Percentiles rank a stretch among this genome's conserved stretches.
phyloP scores from a whole-genome alignment of 768 basidiomycete genomes.

The Leccinum fibrillosum region DNA sequence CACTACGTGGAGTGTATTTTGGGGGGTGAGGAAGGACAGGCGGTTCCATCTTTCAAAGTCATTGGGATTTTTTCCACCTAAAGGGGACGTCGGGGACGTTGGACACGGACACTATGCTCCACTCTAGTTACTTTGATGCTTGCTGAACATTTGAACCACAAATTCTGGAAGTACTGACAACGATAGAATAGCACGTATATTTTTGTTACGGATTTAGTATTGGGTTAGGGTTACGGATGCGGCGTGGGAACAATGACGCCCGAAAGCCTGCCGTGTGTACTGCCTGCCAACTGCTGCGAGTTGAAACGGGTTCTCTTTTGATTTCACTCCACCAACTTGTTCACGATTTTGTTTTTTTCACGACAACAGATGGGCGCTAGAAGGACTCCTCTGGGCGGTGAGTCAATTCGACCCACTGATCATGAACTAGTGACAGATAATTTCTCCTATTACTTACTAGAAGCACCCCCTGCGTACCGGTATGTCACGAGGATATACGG shows the following conservation, averaged over 20 bases:
- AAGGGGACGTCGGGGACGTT: neutral
- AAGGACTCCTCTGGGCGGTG: slow-evolving; percentile 14
- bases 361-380: slow-evolving; percentile 12
- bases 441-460: neutral
- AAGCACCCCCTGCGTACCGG: slow-evolving; percentile 57
- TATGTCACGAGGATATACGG: slow-evolving; percentile 55
- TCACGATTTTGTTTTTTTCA: neutral
- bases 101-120: neutral
- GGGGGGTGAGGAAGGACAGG: slow-evolving; percentile 81
- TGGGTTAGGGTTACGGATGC: slow-evolving; percentile 4
- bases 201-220: neutral
- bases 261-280: neutral
- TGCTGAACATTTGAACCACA: neutral
- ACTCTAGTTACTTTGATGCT: neutral
- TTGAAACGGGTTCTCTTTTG: neutral
- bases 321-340: neutral
- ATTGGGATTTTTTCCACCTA: slow-evolving; percentile 86
- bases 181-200: neutral
- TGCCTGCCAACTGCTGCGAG: neutral
- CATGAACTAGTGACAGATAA: neutral
- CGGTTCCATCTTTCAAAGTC: slow-evolving; percentile 82
- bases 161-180: neutral
- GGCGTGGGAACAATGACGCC: slow-evolving; percentile 27
- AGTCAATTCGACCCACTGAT: neutral
- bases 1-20: slow-evolving; percentile 93